Conservation (phyloP, 2,329 filamentous ascomycete genomes). For the Microdochium trichocladiopsis region DNA sequence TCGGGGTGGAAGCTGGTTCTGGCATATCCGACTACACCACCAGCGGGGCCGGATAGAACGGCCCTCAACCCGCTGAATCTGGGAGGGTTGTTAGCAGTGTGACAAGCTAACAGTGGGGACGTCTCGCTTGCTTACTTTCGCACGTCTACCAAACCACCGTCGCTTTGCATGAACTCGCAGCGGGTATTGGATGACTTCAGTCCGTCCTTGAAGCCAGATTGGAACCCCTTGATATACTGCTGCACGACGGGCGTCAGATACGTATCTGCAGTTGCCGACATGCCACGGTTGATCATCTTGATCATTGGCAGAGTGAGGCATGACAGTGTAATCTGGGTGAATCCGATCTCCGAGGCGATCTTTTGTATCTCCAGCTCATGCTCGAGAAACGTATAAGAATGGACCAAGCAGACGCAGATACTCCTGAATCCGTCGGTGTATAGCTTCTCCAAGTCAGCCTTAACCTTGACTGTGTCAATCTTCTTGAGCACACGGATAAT, state of each 20-base stretch:
- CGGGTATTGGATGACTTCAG: constrained; percentile 71
- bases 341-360: constrained; percentile 74
- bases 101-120: too few species aligned
- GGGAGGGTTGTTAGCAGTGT: too few species aligned
- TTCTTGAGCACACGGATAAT: constrained; percentile 62
- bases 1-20: constrained; percentile 81
- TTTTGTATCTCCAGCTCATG: constrained; percentile 75
- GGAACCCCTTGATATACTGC: constrained; percentile 68
- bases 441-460: constrained; percentile 56
- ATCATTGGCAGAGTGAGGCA: constrained; percentile 88
- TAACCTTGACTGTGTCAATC: constrained; percentile 50
- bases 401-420: constrained; percentile 86
- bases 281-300: constrained; percentile 69
- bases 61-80: constrained; percentile 83
- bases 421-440: constrained; percentile 67
- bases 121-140: too few species aligned
- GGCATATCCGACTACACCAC: constrained; percentile 87
- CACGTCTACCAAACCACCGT: constrained; percentile 67
- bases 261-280: constrained; percentile 74
- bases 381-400: constrained; percentile 83
- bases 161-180: constrained; percentile 94
- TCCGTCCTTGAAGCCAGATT: constrained; percentile 72
- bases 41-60: constrained; percentile 82
- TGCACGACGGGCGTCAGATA: constrained; percentile 75
- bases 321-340: constrained; percentile 73